Base-by-base conservation (phyloP, 176 grass and related monocot genomes). In the Panicum miliaceum region DNA sequence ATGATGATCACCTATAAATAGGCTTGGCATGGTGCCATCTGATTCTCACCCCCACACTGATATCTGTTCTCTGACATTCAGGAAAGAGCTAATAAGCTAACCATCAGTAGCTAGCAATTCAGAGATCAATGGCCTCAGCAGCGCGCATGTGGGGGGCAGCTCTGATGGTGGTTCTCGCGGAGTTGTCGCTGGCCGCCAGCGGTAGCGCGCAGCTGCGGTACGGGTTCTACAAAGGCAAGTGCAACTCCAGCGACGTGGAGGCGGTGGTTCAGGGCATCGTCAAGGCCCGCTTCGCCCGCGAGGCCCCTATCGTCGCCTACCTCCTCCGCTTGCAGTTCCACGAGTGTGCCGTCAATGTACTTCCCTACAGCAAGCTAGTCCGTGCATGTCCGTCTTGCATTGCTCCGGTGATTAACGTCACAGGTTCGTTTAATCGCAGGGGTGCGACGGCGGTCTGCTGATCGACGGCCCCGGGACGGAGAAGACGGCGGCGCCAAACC, bases 281-380 rank as follows among this genome's bases (percentile, higher is more conserved):
- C 0, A 59, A 63, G 52, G 22, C 76, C 0, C 37, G 48, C 5
- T 81, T 84, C 43, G 6, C 9, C 0, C 61, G 25, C 4, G 42
- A 91, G 4, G 1, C 22, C 47, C 15, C 60, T 20, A 14, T 88
- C 78, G 73, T 84, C 12, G 82, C 86, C 23, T 54, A 71, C 73
- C 76, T 92, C 22, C 87, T 92, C 0, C 91, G 91, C 38, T n/a
- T 91, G 46, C 82, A 85, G 50, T 91, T 91, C 86, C 90, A 91
- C 32, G 86, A 91, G 40, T 88, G 90, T 73, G 86, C 12, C 47
- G 67, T 88, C 63, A 78, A 74, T 27, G 89, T 83, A 68, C 34
- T 19, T 22, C n/a, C n/a, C n/a, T n/a, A n/a, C n/a, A n/a, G n/a
- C n/a, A n/a, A n/a, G n/a, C n/a, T n/a, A n/a, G n/a, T n/a, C n/a